phyloP scores from a whole-genome alignment of 139 green algal genomes.

The Picochlorum sp. region DNA sequence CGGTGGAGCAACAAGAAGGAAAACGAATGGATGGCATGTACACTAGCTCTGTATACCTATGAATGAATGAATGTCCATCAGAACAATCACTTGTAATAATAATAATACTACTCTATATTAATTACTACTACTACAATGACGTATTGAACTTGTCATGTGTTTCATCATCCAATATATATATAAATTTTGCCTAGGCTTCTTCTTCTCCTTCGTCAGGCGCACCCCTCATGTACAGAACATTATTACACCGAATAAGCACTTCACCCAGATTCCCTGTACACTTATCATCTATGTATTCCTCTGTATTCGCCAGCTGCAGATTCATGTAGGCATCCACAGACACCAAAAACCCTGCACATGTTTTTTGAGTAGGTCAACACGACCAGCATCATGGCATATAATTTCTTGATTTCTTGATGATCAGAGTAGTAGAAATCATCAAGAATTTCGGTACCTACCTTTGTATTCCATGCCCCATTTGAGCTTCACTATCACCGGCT shows the following conservation, averaged over 20 bases:
- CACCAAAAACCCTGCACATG: constrained; percentile 31
- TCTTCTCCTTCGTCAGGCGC: constrained; percentile 60
- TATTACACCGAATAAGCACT: constrained; percentile 93
- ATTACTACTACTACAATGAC: no score
- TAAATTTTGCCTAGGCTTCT: neutral
- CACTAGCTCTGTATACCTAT: no score
- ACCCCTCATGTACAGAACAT: constrained; percentile 82
- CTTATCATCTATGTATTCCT: constrained; percentile 93
- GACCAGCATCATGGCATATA: neutral
- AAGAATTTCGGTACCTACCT: constrained; percentile 26
- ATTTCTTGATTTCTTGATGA: neutral
- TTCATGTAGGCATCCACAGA: constrained; percentile 36
- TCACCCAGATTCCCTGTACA: constrained; percentile 89
- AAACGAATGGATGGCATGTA: no score
- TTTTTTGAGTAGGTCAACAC: neutral
- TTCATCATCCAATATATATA: no score
- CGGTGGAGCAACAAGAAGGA: no score
- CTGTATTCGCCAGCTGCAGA: constrained; percentile 83
- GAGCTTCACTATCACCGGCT: constrained; percentile 91
- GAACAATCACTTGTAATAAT: no score
- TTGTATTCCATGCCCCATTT: constrained; percentile 99
- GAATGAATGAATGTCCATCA: neutral
- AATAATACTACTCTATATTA: no score
- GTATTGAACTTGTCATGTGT: no score
- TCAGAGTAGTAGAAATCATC: neutral